Base-by-base conservation (phyloP, 331 rosid species). In the Malus hybrid region DNA sequence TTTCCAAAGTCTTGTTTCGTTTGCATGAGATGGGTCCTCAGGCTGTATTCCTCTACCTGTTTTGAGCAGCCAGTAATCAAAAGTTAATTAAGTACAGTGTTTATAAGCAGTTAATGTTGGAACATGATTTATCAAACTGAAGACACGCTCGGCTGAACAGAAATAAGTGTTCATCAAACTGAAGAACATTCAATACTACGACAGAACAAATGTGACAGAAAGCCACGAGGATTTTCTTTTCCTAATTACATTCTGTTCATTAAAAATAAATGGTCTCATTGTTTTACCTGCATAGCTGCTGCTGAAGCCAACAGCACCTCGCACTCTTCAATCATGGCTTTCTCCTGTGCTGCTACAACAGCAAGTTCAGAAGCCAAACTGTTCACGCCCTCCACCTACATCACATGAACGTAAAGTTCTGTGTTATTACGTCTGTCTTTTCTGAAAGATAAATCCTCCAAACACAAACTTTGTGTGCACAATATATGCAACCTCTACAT, bases 31-130 rank as follows among this genome's bases (percentile, higher is more conserved):
- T 95, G 97, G 10, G 99, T 87, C 77, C 84, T 85, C 76, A 95
- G 88, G 84, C 99, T 95, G 85, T 75, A 84, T 82, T 90, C 94
- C 85, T 90, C 93, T n/a, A 81, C 97, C 99, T 95, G 88, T 65
- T 79, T 83, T 69, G 29, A 59, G 71, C 77, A 71, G 76, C 69
- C 79, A 81, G 48, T 48, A 39, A 78, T 74, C 76, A 76, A 77
- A 79, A 64, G 74, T 66, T 42, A 32, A 32, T 8, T 66, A 14
- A 46, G 55, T 24, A 29, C 39, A 2, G 28, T 42, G 18, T 19
- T 22, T 67, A 33, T 6, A 59, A 27, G 55, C 56, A 33, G 39
- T 12, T 24, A 71, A 59, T 60, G 20, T 16, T 52, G 57, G 10
- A 52, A 52, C 1, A 50, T 50, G n/a, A 50, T 50, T 50, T 6